A percentile compares a stretch with the other conserved stretches of the same genome.
phyloP scores from a whole-genome alignment of 169 alveolate species.

The Besnoitia besnoiti region DNA sequence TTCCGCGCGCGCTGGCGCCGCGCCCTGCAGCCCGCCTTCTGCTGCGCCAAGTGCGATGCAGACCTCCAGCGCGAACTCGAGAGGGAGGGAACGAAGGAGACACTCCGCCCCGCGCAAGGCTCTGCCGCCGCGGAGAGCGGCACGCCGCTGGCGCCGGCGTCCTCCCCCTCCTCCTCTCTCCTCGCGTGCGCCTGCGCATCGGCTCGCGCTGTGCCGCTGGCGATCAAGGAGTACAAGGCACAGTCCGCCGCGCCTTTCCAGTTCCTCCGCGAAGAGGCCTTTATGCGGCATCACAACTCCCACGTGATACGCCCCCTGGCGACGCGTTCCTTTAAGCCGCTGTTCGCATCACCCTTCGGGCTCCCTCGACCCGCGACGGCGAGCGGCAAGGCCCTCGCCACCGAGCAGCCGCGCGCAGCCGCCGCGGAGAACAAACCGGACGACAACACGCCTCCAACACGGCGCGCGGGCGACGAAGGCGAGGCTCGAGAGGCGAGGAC shows the following conservation, averaged over 20 bases:
- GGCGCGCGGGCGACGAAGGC: neutral
- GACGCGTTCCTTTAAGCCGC: constrained; percentile 28
- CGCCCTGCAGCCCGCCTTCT: constrained; percentile 22
- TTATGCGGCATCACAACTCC: constrained; percentile 47
- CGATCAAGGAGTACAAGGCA: constrained; percentile 55
- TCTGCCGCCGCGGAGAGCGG: neutral
- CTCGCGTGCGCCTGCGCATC: neutral
- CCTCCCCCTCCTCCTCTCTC: neutral
- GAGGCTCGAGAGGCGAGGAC: neutral
- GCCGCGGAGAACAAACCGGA: too few species aligned
- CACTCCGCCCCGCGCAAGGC: neutral
- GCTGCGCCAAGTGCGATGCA: constrained; percentile 27
- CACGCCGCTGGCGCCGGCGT: neutral
- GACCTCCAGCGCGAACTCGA: neutral
- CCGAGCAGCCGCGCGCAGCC: neutral
- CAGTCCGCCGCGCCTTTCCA: constrained; percentile 55
- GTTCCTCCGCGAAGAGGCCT: constrained; percentile 52
- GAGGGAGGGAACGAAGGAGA: neutral
- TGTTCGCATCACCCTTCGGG: neutral
- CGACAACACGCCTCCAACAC: neutral
- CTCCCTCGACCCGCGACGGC: too few species aligned
- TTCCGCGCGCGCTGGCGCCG: constrained; percentile 44
- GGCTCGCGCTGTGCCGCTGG: neutral
- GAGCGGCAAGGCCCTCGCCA: too few species aligned
- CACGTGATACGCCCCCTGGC: constrained; percentile 53